Evolutionary conservation across 257 asterid genomes (phyloP).

Genomic region (Primulina huaijiensis): DNA sequence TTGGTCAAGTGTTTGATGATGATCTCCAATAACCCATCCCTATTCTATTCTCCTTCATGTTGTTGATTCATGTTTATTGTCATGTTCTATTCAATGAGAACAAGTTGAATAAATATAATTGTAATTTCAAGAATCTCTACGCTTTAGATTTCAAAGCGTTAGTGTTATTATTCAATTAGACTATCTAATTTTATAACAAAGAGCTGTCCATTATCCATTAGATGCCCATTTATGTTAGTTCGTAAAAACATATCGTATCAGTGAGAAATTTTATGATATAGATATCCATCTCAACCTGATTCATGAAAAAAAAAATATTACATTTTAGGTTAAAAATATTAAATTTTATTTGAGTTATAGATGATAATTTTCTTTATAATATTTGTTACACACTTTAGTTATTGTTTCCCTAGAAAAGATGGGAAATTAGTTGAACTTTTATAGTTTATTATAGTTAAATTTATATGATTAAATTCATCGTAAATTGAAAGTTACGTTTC

Average conservation of each 20-base stretch:
- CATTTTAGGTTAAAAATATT: no score
- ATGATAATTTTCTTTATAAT: no score
- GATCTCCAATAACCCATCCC: slow-evolving; percentile 18
- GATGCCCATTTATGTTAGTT: neutral
- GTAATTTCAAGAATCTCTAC: neutral
- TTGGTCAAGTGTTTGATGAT: slow-evolving; percentile 25
- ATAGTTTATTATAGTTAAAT: neutral
- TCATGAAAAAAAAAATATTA: no score
- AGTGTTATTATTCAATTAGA: no score
- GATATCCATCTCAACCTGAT: no score
- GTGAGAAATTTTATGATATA: no score
- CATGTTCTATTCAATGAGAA: slow-evolving; percentile 5
- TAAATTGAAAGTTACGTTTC: slow-evolving; percentile 37
- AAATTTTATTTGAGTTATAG: no score
- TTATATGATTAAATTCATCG: neutral
- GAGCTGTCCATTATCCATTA: neutral
- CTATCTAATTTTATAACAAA: neutral
- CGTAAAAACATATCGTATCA: no score
- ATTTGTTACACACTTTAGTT: neutral
- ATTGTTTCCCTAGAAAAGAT: neutral
- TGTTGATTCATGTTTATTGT: slow-evolving; percentile 4
- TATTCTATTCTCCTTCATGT: slow-evolving; percentile 12
- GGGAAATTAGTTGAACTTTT: neutral
- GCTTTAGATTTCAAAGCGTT: no score
- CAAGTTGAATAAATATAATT: slow-evolving; percentile 13